A percentile compares a stretch with the other conserved stretches of the same genome.
phyloP scores from a whole-genome alignment of 495 filamentous ascomycete species.

The Collariella sp. region DNA sequence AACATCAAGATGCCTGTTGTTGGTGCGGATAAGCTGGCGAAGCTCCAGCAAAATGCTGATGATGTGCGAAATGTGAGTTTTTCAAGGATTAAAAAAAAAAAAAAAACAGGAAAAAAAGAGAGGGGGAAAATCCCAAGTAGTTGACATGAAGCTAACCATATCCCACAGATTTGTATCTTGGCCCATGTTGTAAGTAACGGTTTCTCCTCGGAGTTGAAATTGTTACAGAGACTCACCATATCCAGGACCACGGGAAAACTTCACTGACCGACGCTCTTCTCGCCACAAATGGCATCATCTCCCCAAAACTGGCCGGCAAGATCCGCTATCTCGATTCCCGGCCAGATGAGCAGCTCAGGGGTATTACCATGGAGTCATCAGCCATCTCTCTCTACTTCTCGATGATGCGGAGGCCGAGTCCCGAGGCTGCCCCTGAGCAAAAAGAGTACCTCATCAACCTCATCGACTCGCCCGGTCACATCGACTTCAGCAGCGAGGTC shows the following conservation, averaged over 20 bases:
- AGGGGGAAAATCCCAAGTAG: neutral
- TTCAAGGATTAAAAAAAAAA: neutral
- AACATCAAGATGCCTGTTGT: conserved; percentile 72
- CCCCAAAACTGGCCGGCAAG: conserved; percentile 91
- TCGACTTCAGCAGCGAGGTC: conserved; percentile 98
- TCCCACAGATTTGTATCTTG: conserved; percentile 90
- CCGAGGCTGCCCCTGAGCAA: conserved; percentile 58
- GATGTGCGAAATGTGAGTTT: conserved; percentile 76
- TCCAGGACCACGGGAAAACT: conserved; percentile 91
- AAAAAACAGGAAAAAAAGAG: neutral
- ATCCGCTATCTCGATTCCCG: conserved; percentile 96
- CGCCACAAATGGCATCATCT: conserved; percentile 99
- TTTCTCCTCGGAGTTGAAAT: neutral
- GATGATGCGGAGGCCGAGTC: conserved; percentile 59
- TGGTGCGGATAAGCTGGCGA: conserved; percentile 73
- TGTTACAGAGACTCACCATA: neutral
- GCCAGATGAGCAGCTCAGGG: conserved; percentile 91
- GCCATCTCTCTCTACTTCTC: conserved; percentile 97
- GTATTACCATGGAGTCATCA: conserved; percentile 99
- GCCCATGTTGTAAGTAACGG: conserved; percentile 63
- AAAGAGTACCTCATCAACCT: conserved; percentile 95
- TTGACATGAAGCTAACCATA: conserved; percentile 40
- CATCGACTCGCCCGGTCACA: conserved; percentile 96
- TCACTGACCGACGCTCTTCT: conserved; percentile 94
- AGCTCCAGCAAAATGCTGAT: conserved; percentile 73